Conservation (phyloP, 2,329 filamentous ascomycete genomes). For the Fusarium sp. region DNA sequence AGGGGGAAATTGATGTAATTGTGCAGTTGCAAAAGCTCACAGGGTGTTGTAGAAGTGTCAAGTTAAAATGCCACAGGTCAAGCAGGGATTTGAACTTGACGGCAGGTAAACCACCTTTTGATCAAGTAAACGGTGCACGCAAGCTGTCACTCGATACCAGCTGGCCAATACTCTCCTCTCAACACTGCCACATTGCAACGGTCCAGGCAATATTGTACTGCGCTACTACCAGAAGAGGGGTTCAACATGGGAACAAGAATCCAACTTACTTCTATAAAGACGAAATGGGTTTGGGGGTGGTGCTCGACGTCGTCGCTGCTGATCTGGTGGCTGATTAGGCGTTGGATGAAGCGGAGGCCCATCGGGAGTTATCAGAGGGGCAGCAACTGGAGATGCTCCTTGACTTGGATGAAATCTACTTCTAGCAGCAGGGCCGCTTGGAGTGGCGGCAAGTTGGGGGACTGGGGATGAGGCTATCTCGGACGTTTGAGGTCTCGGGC, state of each 20-base stretch:
- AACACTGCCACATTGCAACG: conserved; percentile 9
- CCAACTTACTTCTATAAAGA: conserved; percentile 53
- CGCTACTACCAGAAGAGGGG: neutral
- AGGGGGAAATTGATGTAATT: neutral
- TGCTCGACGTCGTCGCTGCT: conserved; percentile 41
- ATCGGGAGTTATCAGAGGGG: conserved; percentile 41
- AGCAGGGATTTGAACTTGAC: neutral
- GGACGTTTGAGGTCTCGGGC: conserved; percentile 20
- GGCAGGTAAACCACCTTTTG: neutral
- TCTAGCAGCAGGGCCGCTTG: conserved; percentile 24
- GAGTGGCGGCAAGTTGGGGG: conserved; percentile 26
- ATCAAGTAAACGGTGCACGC: neutral
- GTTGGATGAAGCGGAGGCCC: conserved; percentile 43
- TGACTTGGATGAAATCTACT: conserved; percentile 20
- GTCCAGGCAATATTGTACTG: neutral
- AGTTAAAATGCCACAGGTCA: neutral
- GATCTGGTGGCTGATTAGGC: conserved; percentile 45
- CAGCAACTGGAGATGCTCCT: conserved; percentile 34
- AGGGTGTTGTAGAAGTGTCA: neutral
- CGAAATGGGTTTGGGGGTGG: conserved; percentile 54
- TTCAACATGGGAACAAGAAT: neutral
- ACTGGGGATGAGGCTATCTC: conserved; percentile 34
- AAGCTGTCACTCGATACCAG: conserved; percentile 20
- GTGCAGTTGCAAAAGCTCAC: neutral
- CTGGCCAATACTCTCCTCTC: conserved; percentile 7